These are phyloP conservation scores for Fraxinus sp. DNA, from an alignment of 305 asterid genomes.

Conservation along the genomic window DNA sequence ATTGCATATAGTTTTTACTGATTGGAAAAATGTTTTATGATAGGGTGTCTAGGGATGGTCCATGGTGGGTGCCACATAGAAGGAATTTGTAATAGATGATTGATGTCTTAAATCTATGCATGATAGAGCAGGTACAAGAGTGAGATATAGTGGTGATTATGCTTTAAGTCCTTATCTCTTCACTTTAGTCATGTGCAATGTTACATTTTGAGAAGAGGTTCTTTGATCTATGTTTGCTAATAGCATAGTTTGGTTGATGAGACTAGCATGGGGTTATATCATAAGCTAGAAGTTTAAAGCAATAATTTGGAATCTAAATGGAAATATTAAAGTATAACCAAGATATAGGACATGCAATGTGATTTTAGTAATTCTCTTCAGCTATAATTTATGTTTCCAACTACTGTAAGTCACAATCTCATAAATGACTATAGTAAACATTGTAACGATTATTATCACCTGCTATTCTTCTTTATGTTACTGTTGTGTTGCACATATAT, in stretches of 20 bases:
- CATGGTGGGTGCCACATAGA: not conserved
- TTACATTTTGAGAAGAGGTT: not conserved
- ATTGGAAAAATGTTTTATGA: not conserved
- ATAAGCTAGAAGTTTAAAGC: not conserved
- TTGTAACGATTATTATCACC: not conserved
- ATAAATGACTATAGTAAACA: not conserved
- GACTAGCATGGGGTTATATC: not conserved
- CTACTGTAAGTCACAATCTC: not conserved
- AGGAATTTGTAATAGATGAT: not conserved
- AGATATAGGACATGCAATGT: not conserved
- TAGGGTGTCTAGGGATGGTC: not conserved
- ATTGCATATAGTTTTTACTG: not conserved
- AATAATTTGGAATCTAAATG: not conserved
- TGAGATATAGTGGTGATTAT: not conserved
- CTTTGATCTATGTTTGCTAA: not conserved
- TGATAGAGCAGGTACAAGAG: not conserved
- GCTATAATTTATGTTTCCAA: not conserved
- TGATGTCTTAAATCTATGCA: not conserved
- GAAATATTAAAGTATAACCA: not conserved
- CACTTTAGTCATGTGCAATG: not conserved
- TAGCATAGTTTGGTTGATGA: not conserved
- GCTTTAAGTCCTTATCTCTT: not conserved
- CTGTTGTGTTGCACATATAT: conserved; percentile 47
- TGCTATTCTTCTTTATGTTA: conserved; percentile 12
- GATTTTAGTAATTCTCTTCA: not conserved